A percentile compares a stretch with the other conserved stretches of the same genome.
phyloP scores from a whole-genome alignment of 352 stramenopile species.

The Saprolegnia parasitica region DNA sequence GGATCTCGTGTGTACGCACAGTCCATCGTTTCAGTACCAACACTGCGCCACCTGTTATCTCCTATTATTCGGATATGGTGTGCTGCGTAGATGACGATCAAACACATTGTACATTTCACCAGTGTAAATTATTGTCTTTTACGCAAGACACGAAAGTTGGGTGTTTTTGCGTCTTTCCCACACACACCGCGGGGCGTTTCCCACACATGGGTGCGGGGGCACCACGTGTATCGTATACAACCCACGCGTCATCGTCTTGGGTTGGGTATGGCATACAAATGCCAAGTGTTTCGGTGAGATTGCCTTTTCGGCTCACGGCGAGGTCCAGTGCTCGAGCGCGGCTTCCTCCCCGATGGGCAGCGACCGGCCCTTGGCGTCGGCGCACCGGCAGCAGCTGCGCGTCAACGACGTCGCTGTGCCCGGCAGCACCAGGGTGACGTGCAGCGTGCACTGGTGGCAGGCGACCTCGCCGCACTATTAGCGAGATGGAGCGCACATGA shows the following conservation, averaged over 20 bases:
- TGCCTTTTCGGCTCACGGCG: background rate
- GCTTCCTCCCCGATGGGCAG: background rate
- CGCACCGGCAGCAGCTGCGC: background rate
- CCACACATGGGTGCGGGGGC: background rate
- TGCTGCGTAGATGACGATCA: too few species aligned
- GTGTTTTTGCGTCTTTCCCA: background rate
- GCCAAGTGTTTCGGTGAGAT: background rate
- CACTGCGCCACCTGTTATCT: too few species aligned
- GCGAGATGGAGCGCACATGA: background rate
- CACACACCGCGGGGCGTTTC: background rate
- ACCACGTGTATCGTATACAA: slow-evolving; percentile 2
- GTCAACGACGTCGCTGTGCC: background rate
- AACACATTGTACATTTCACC: too few species aligned
- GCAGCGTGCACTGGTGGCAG: background rate
- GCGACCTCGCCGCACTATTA: background rate
- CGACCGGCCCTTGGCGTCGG: background rate
- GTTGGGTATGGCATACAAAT: background rate
- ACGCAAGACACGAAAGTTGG: background rate
- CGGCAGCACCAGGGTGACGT: background rate
- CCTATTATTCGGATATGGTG: too few species aligned
- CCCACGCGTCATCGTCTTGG: background rate
- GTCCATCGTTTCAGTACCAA: too few species aligned
- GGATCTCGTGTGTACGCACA: too few species aligned
- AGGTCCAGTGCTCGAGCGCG: background rate
- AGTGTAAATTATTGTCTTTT: too few species aligned